phyloP scores from a whole-genome alignment of 2,329 filamentous ascomycete species.

The Lachnellula suecica region DNA sequence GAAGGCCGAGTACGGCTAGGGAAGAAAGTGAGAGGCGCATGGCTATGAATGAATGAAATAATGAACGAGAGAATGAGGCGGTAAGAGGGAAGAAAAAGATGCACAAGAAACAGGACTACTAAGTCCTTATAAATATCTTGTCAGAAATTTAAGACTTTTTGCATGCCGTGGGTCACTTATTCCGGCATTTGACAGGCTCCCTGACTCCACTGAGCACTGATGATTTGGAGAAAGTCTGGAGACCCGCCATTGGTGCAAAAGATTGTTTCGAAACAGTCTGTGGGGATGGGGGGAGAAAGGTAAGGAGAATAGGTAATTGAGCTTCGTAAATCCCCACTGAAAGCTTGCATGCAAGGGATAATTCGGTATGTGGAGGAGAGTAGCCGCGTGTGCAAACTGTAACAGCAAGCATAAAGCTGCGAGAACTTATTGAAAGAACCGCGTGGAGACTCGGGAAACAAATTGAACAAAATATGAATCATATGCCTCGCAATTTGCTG shows the following conservation, averaged over 20 bases:
- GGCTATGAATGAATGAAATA: background rate
- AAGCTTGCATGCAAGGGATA: background rate
- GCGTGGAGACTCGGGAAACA: background rate
- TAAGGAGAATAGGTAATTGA: background rate
- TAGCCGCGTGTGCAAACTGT: background rate
- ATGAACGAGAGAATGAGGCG: background rate
- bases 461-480: background rate
- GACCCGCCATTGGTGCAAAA: background rate
- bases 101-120: background rate
- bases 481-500: too few species aligned
- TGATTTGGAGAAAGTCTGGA: background rate
- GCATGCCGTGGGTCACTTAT: too few species aligned
- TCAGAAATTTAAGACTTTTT: too few species aligned
- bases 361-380: background rate
- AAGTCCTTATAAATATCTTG: background rate
- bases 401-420: background rate
- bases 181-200: background rate
- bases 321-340: background rate
- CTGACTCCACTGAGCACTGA: background rate
- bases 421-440: background rate
- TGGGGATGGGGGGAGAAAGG: background rate
- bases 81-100: background rate
- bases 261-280: background rate
- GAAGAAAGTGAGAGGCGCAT: conserved; percentile 12
- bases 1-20: conserved; percentile 3